These are phyloP conservation scores for Penicillium sp. DNA, from an alignment of 2,329 filamentous ascomycete species.

Conservation along the genomic window DNA sequence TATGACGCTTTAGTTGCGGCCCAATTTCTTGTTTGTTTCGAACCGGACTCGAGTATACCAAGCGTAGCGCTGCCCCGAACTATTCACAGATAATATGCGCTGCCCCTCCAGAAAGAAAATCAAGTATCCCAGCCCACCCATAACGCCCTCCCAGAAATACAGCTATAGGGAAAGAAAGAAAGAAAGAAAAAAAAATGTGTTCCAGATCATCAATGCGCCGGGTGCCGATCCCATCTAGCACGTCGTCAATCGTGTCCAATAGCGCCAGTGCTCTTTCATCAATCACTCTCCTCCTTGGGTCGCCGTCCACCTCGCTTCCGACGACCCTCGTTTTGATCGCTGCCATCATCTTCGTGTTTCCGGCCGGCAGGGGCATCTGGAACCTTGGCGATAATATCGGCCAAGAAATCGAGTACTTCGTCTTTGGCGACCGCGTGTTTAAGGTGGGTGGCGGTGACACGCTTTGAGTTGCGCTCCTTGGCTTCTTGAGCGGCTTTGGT, in stretches of 20 bases:
- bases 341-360: constrained; percentile 53
- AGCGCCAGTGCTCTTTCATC: constrained; percentile 16
- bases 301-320: constrained; percentile 52
- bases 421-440: constrained; percentile 88
- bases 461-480: constrained; percentile 80
- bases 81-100: constrained; percentile 35
- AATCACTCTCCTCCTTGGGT: constrained; percentile 51
- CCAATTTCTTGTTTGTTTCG: constrained; percentile 1
- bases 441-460: constrained; percentile 87
- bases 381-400: constrained; percentile 87
- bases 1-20: not conserved
- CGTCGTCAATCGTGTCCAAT: constrained; percentile 30
- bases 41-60: not conserved
- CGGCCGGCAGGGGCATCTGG: constrained; percentile 63
- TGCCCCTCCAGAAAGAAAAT: constrained; percentile 17
- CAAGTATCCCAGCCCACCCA: constrained; percentile 18
- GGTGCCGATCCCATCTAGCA: constrained; percentile 32
- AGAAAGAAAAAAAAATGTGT: constrained; percentile 12
- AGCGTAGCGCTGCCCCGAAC: constrained; percentile 21
- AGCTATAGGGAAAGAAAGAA: constrained; percentile 16
- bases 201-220: constrained; percentile 29
- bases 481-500: constrained; percentile 86
- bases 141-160: constrained; percentile 24
- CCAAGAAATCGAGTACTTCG: constrained; percentile 92
- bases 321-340: constrained; percentile 56